These are phyloP conservation scores for Lichtheimia ornata DNA, from an alignment of 371 early-diverging fungal species.

Conservation along the genomic window DNA sequence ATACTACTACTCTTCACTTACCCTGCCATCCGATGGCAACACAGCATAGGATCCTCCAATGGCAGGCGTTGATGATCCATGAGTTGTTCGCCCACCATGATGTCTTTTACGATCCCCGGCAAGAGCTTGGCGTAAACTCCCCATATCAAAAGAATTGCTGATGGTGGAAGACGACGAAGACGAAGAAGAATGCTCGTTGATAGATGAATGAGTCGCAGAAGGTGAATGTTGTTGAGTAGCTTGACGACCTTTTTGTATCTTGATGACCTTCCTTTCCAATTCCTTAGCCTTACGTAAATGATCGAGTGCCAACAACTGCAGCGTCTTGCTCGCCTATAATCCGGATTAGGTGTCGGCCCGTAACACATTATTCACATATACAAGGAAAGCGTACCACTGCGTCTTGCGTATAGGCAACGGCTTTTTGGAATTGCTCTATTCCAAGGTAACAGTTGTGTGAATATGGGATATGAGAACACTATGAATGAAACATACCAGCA, in stretches of 20 bases:
- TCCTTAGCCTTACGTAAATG: slow-evolving; percentile 40
- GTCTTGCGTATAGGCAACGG: slow-evolving; percentile 36
- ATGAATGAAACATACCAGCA: slow-evolving; percentile 32
- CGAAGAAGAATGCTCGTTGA: too few species aligned
- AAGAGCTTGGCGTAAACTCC: slow-evolving; percentile 18
- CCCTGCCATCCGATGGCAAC: slow-evolving; percentile 13
- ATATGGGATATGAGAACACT: background rate
- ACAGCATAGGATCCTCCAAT: slow-evolving; percentile 38
- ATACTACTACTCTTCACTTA: background rate
- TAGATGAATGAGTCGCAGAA: too few species aligned
- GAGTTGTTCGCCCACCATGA: background rate
- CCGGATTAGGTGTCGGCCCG: too few species aligned
- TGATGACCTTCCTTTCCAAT: slow-evolving; percentile 21
- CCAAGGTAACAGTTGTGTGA: slow-evolving; percentile 3
- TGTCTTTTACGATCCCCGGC: background rate
- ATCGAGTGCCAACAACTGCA: slow-evolving; percentile 25
- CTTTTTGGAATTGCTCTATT: slow-evolving; percentile 40
- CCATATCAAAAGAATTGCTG: slow-evolving; percentile 8
- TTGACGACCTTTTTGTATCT: too few species aligned
- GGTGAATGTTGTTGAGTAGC: too few species aligned
- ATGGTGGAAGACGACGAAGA: too few species aligned
- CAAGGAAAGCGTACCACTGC: slow-evolving; percentile 24
- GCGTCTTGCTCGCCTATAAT: slow-evolving; percentile 34
- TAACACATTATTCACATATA: too few species aligned
- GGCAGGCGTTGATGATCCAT: slow-evolving; percentile 13